Percentiles rank a stretch among this genome's conserved stretches.
phyloP scores from a whole-genome alignment of 768 basidiomycete species.

The Kwoniella europaea region DNA sequence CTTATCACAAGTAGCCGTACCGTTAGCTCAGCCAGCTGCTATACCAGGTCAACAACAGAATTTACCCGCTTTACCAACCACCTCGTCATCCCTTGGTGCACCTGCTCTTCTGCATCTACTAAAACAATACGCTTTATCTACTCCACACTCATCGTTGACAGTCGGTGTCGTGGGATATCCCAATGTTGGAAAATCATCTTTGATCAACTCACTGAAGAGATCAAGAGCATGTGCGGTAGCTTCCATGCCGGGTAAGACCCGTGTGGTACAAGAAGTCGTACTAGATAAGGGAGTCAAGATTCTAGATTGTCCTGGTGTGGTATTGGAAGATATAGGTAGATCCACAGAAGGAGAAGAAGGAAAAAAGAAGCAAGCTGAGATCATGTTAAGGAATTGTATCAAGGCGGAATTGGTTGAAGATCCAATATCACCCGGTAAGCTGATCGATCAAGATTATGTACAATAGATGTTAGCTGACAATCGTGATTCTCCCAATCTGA shows the following conservation, averaged over 20 bases:
- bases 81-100: constrained; percentile 57
- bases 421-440: constrained; percentile 81
- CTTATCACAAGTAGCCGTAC: constrained; percentile 64
- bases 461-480: too few relatives aligned
- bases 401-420: constrained; percentile 90
- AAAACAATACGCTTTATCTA: constrained; percentile 63
- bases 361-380: constrained; percentile 63
- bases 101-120: constrained; percentile 74
- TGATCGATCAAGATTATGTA: neutral
- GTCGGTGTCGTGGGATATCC: constrained; percentile 60
- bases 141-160: constrained; percentile 57
- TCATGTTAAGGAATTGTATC: constrained; percentile 83
- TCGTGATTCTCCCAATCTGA: too few relatives aligned
- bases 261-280: constrained; percentile 85
- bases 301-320: constrained; percentile 96
- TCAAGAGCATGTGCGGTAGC: constrained; percentile 76
- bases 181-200: constrained; percentile 59
- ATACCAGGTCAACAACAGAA: constrained; percentile 43
- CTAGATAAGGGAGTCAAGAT: constrained; percentile 90
- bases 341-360: constrained; percentile 54
- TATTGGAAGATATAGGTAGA: constrained; percentile 79
- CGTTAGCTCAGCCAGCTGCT: constrained; percentile 37
- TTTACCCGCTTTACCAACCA: constrained; percentile 46
- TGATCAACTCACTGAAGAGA: constrained; percentile 59
- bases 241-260: constrained; percentile 91